Evolutionary conservation across 208 protist genomes (phyloP), one percentile per base, ranked within the genome.

Genomic region (Tritrichomonas foetus): DNA sequence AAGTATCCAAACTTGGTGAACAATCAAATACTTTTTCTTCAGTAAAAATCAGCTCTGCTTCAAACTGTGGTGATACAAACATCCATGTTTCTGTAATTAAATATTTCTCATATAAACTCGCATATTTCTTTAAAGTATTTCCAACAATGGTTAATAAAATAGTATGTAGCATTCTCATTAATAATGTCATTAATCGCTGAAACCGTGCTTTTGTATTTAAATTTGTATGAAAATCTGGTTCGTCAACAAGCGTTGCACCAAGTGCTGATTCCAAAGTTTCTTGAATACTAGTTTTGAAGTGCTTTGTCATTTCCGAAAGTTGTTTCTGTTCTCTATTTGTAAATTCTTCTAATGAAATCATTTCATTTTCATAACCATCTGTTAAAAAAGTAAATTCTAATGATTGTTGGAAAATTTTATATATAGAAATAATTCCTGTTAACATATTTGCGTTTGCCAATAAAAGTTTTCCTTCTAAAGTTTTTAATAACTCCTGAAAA

Each of bases 401-500:
- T 30, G 47, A 53, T 44, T 57, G 47, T 57, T 89, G 78, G 30
- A 89, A 89, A 39, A 47, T 89, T n/a, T 61, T 89, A 25, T 36
- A 89, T 49, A 89, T 89, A 14, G 41, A 61, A 11, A 53, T 89
- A 50, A 89, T 49, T 3, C 78, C 78, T 57, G 33, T 89, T 36
- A 89, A 89, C 0, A 89, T 89, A 30, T 89, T 89, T n/a, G 41
- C 27, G 30, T 89, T 89, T 5, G 41, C 78, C 25, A 53, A 57
- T 39, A 89, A 57, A 27, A 89, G 39, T 53, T 89, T 89, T n/a
- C 25, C 22, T 53, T 20, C 3, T 3, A 89, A 39, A 57, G 14
- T 89, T 49, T 89, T 49, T n/a, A 89, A 89, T 57, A 89, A n/a
- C 22, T 53, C 78, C 5, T 57, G 41, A 47, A 57, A 89, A 57